Conservation (phyloP, 768 basidiomycete genomes). For the Lyophyllum semitale region DNA sequence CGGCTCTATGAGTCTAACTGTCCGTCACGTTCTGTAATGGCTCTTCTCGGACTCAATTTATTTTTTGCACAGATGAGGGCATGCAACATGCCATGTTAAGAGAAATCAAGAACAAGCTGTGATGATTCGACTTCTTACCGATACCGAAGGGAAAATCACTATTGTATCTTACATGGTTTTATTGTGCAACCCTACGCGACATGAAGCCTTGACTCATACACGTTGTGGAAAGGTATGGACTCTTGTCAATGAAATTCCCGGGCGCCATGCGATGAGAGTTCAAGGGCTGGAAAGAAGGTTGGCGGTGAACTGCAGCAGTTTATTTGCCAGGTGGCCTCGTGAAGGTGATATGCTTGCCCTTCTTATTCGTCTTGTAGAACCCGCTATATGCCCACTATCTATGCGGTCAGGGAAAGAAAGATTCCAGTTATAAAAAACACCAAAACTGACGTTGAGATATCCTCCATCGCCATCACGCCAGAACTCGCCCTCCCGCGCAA, state of each 20-base stretch:
- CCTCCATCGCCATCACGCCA: slow-evolving; percentile 14
- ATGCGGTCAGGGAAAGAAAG: background rate
- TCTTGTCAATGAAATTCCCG: too few relatives aligned
- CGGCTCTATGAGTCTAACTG: slow-evolving; percentile 81
- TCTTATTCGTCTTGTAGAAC: slow-evolving; percentile 1
- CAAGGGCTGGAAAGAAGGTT: background rate
- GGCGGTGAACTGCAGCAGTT: background rate
- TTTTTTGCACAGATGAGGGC: slow-evolving; percentile 31
- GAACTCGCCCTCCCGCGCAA: slow-evolving; percentile 14
- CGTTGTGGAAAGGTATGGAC: background rate
- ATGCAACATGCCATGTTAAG: slow-evolving; percentile 34
- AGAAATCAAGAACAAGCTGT: slow-evolving; percentile 15
- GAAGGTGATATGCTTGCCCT: slow-evolving; percentile 6
- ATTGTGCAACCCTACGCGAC: too few relatives aligned
- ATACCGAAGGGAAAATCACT: background rate
- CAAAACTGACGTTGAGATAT: slow-evolving; percentile 11
- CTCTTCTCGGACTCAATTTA: background rate
- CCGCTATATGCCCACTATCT: slow-evolving; percentile 12
- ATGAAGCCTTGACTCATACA: background rate
- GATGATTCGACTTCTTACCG: background rate
- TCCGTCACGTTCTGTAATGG: slow-evolving; percentile 39
- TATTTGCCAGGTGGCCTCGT: slow-evolving; percentile 2
- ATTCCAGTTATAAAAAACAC: background rate
- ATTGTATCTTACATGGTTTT: background rate
- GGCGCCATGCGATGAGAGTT: too few relatives aligned